Percentiles rank a stretch among this genome's conserved stretches.
Conservation (phyloP, 495 filamentous ascomycete genomes). For the Echria macrotheca region DNA sequence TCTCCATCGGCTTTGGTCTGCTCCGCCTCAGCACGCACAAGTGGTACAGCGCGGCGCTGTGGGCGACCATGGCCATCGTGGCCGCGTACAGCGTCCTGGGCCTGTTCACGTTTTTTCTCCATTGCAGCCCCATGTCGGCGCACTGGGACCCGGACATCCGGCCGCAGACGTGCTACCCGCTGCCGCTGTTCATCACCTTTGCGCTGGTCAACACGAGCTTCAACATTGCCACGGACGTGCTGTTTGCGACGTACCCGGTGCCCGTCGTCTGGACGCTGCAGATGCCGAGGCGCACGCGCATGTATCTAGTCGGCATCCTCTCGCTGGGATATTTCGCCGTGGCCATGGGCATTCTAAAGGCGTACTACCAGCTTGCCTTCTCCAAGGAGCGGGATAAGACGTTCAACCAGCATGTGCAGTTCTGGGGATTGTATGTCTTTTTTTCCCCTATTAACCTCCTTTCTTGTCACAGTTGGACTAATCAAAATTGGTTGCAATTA, state of each 20-base stretch:
- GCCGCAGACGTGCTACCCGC: neutral
- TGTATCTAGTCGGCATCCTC: constrained; percentile 16
- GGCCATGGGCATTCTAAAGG: constrained; percentile 13
- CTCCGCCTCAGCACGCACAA: constrained; percentile 13
- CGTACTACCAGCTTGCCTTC: constrained; percentile 16
- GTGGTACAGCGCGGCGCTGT: constrained; percentile 18
- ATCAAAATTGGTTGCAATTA: too few species aligned
- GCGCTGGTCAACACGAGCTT: constrained; percentile 6
- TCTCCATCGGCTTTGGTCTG: constrained; percentile 32
- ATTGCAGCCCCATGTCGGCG: constrained; percentile 23
- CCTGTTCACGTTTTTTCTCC: constrained; percentile 24
- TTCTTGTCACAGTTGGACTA: neutral
- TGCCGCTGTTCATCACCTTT: constrained; percentile 1
- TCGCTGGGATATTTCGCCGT: constrained; percentile 21
- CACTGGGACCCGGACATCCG: constrained; percentile 1
- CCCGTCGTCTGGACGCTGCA: constrained; percentile 17
- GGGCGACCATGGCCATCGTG: constrained; percentile 19
- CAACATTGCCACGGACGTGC: constrained; percentile 14
- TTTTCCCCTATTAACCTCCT: neutral
- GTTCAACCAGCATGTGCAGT: constrained; percentile 11
- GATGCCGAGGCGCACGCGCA: constrained; percentile 10
- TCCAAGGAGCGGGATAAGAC: constrained; percentile 7
- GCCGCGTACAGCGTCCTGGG: constrained; percentile 23
- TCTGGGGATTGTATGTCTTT: constrained; percentile 14
- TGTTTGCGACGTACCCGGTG: constrained; percentile 17